Evolutionary conservation across 2,329 filamentous ascomycete species (phyloP).

Genomic region (Madurella fahalii): DNA sequence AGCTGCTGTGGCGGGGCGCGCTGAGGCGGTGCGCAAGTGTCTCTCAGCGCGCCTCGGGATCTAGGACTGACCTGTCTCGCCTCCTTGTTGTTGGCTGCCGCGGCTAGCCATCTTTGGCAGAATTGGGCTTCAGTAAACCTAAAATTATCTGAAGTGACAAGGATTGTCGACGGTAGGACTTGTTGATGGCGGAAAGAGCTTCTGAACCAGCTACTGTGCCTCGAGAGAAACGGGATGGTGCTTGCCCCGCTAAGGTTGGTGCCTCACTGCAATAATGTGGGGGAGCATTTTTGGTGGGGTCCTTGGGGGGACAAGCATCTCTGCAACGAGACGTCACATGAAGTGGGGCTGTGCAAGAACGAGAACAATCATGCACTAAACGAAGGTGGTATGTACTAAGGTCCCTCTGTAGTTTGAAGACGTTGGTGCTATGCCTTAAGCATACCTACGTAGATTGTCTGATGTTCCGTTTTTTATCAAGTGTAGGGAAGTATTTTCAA

Average conservation of each 20-base stretch:
- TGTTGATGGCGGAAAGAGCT: background rate
- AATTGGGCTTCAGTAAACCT: background rate
- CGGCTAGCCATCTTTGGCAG: slow-evolving; percentile 16
- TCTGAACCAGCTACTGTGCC: background rate
- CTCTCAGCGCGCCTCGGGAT: too few species aligned
- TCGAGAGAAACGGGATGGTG: background rate
- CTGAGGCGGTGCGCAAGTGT: background rate
- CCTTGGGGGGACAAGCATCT: background rate
- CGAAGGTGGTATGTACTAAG: background rate
- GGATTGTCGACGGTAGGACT: background rate
- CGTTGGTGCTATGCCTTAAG: too few species aligned
- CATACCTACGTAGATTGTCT: too few species aligned
- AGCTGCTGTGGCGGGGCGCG: background rate
- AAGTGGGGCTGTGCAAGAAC: slow-evolving; percentile 7
- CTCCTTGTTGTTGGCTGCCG: slow-evolving; percentile 14
- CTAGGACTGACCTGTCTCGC: slow-evolving; percentile 15
- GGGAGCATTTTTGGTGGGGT: background rate
- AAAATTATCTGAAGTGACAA: background rate
- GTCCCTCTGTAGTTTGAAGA: too few species aligned
- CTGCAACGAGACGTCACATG: background rate
- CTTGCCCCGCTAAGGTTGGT: slow-evolving; percentile 8
- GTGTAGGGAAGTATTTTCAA: too few species aligned
- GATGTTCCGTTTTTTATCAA: too few species aligned
- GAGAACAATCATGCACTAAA: background rate
- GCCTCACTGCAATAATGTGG: background rate